phyloP scores from a whole-genome alignment of 1,284 basidiomycete genomes.

The Agaricales sp. region DNA sequence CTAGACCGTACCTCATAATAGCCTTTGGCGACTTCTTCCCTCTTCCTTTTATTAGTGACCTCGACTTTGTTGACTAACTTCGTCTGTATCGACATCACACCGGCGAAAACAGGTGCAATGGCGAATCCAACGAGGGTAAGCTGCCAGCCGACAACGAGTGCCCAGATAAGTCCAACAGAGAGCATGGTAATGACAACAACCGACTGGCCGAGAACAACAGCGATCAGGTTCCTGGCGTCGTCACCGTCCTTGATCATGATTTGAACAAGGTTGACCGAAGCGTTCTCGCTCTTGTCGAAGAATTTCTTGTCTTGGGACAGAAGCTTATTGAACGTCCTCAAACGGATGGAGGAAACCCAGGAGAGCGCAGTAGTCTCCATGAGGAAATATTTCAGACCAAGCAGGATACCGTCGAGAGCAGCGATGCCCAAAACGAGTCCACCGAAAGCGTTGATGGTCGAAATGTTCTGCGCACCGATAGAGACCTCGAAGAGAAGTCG shows the following conservation, averaged over 20 bases:
- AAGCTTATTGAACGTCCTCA: conserved; percentile 46
- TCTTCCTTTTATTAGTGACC: conserved; percentile 68
- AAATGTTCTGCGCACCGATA: conserved; percentile 49
- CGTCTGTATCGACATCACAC: conserved; percentile 66
- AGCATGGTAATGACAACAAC: conserved; percentile 79
- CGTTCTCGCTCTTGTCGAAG: conserved; percentile 71
- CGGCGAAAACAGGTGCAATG: conserved; percentile 77
- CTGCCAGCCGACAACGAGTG: conserved; percentile 84
- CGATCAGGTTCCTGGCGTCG: conserved; percentile 75
- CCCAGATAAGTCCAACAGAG: conserved; percentile 77
- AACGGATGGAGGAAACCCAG: conserved; percentile 72
- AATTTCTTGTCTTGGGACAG: conserved; percentile 84
- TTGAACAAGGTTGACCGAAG: conserved; percentile 62
- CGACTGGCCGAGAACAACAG: conserved; percentile 64
- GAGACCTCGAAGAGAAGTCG: conserved; percentile 75
- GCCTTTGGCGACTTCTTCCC: conserved; percentile 77
- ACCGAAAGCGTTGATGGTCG: conserved; percentile 60
- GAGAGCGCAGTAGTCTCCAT: conserved; percentile 67
- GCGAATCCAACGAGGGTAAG: conserved; percentile 87
- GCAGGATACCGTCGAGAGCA: conserved; percentile 63
- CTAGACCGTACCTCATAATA: conserved; percentile 69
- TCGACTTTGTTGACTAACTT: conserved; percentile 65
- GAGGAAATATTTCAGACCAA: conserved; percentile 67
- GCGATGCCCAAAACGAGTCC: conserved; percentile 67
- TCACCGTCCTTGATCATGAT: conserved; percentile 85